Evolutionary conservation across 495 filamentous ascomycete species (phyloP).

Genomic region (Daldinia decipiens): DNA sequence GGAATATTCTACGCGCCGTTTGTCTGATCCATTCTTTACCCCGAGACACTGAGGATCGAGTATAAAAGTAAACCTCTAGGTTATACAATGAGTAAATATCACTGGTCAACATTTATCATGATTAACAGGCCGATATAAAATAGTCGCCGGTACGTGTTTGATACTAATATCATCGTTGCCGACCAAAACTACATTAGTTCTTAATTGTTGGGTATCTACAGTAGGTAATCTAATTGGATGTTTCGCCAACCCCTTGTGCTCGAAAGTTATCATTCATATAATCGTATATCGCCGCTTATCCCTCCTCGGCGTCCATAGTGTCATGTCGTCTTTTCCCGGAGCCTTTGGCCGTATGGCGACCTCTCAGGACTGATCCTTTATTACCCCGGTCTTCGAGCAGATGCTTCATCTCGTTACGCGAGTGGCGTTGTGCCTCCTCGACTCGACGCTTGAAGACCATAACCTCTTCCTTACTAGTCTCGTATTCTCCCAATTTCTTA

Average conservation of each 20-base stretch:
- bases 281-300: slow-evolving; percentile 48
- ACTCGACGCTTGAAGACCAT: slow-evolving; percentile 84
- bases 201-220: slow-evolving; percentile 18
- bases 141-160: background rate
- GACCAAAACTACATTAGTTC: background rate
- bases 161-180: background rate
- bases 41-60: background rate
- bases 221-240: slow-evolving; percentile 8
- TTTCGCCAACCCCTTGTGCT: slow-evolving; percentile 2
- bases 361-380: slow-evolving; percentile 68
- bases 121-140: background rate
- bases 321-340: slow-evolving; percentile 70
- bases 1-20: too few relatives aligned
- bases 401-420: slow-evolving; percentile 83
- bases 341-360: slow-evolving; percentile 55
- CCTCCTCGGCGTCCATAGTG: slow-evolving; percentile 87
- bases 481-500: slow-evolving; percentile 75
- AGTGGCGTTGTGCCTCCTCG: slow-evolving; percentile 83
- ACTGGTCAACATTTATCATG: background rate
- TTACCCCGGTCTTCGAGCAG: slow-evolving; percentile 79
- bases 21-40: background rate
- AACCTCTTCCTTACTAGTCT: slow-evolving; percentile 80
- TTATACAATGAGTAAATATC: background rate
- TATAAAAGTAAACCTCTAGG: background rate
- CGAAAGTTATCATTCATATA: background rate